Percentiles rank a stretch among this genome's conserved stretches.
Evolutionary conservation across 306 rosid species (phyloP).

Genomic region (Corylus avellana): DNA sequence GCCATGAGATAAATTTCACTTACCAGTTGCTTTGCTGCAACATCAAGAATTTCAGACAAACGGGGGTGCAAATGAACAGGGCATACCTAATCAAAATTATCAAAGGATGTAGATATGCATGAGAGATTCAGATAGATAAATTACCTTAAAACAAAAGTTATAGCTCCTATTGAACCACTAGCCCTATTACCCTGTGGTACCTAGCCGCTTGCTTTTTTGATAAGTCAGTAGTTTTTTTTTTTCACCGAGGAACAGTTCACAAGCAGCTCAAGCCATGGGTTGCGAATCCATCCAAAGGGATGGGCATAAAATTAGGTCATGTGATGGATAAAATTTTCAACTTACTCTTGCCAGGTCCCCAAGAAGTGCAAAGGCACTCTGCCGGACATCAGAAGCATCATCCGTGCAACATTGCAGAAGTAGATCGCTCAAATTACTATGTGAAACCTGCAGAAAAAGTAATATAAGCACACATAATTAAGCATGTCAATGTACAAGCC

Average conservation of each 20-base stretch:
- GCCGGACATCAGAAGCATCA: conserved; percentile 92
- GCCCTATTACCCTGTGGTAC: conserved; percentile 12
- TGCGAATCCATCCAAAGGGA: neutral
- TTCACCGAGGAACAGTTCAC: neutral
- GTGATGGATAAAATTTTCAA: conserved; percentile 19
- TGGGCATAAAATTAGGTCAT: conserved; percentile 8
- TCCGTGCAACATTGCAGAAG: conserved; percentile 88
- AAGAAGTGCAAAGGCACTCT: conserved; percentile 93
- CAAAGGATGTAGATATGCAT: conserved; percentile 14
- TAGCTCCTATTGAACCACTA: conserved; percentile 2
- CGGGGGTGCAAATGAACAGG: conserved; percentile 81
- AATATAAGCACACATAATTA: conserved; percentile 16
- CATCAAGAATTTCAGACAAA: conserved; percentile 82
- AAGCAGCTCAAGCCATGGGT: neutral
- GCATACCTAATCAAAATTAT: conserved; percentile 70
- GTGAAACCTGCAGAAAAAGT: conserved; percentile 66
- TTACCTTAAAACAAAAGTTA: neutral
- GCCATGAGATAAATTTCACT: conserved; percentile 27
- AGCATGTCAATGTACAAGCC: conserved; percentile 18
- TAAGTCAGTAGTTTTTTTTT: neutral
- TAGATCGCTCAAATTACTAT: conserved; percentile 76
- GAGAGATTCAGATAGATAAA: conserved; percentile 6
- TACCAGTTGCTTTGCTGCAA: conserved; percentile 93
- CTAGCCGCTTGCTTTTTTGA: neutral
- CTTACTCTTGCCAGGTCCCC: conserved; percentile 99